Conservation (phyloP, 139 green algal species). For the Tetraselmis striata region DNA sequence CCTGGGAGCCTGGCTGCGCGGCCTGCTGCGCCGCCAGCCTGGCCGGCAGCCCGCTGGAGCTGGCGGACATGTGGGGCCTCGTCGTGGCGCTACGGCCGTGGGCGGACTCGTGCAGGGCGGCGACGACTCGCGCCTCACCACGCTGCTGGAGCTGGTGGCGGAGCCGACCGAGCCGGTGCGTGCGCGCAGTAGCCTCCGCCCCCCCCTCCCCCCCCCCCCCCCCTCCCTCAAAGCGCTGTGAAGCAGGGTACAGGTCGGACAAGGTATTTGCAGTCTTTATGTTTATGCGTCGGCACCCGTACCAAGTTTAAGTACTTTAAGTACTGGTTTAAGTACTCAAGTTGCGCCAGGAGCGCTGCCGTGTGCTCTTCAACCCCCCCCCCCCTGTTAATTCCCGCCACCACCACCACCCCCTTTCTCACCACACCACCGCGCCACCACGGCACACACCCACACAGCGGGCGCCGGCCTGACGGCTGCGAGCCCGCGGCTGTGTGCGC, state of each 20-base stretch:
- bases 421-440: no score
- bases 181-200: background rate
- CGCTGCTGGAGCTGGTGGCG: conserved; percentile 26
- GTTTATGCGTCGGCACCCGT: background rate
- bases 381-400: background rate
- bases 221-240: no score
- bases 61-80: conserved; percentile 40
- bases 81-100: conserved; percentile 35
- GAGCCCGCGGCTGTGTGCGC: background rate
- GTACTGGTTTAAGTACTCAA: background rate
- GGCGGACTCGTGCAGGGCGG: conserved; percentile 13
- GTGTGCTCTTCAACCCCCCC: no score
- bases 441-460: no score
- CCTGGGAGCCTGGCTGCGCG: background rate
- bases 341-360: no score
- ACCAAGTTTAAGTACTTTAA: background rate
- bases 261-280: background rate
- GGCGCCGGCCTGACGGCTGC: background rate
- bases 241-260: no score
- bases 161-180: conserved; percentile 21
- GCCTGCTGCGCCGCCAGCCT: conserved; percentile 5
- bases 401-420: background rate
- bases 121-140: conserved; percentile 13
- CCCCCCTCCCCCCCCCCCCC: no score
- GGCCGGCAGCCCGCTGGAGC: conserved; percentile 41